A percentile compares a stretch with the other conserved stretches of the same genome.
These are phyloP conservation scores for Lentinula raphanica DNA, from an alignment of 768 basidiomycete species.

Conservation along the genomic window DNA sequence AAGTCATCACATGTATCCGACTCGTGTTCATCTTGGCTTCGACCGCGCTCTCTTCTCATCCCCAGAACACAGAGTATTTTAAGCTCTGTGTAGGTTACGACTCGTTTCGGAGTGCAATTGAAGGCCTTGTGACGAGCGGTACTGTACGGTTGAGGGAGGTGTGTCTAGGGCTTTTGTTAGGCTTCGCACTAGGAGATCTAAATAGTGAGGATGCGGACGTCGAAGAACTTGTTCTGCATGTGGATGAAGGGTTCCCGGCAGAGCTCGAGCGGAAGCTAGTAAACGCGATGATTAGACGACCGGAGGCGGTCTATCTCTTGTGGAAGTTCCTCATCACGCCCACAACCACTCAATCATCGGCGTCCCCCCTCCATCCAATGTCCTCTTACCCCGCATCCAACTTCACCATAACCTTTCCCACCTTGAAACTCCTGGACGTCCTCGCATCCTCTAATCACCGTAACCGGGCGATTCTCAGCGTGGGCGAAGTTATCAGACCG, in stretches of 20 bases:
- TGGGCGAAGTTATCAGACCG: constrained; percentile 47
- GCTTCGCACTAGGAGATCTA: too few relatives aligned
- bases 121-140: constrained; percentile 35
- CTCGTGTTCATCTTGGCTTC: constrained; percentile 61
- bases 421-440: constrained; percentile 60
- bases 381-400: constrained; percentile 26
- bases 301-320: constrained; percentile 58
- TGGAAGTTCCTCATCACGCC: constrained; percentile 28
- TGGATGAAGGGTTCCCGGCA: constrained; percentile 30
- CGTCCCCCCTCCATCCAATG: too few relatives aligned
- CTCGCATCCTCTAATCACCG: constrained; percentile 58
- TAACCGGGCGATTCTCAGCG: constrained; percentile 65
- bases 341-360: too few relatives aligned
- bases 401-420: constrained; percentile 40
- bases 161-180: too few relatives aligned
- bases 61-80: constrained; percentile 57
- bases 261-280: constrained; percentile 37
- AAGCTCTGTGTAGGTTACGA: constrained; percentile 62
- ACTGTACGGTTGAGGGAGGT: too few relatives aligned
- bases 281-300: constrained; percentile 44
- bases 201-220: too few relatives aligned
- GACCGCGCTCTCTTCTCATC: constrained; percentile 22
- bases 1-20: constrained; percentile 37
- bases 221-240: too few relatives aligned
- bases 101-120: constrained; percentile 55